Percentiles rank a stretch among this genome's conserved stretches.
Conservation (phyloP, 345 rosid species). For the Physaria fendleri region DNA sequence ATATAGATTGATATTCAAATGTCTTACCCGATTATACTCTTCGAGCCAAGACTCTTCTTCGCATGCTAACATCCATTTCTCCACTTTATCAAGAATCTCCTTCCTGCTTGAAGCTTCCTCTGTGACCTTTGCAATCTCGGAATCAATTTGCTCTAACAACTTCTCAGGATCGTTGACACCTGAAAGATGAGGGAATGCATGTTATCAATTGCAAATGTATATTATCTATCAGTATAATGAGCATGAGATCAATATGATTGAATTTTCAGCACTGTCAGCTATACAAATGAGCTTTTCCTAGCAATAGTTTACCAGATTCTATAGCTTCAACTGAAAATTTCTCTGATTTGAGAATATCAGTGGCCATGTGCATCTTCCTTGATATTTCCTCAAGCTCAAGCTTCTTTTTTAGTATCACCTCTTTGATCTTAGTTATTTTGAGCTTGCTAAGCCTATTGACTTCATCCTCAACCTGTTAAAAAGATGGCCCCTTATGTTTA, state of each 20-base stretch:
- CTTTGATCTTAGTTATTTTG: slow-evolving; percentile 59
- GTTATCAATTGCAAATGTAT: not conserved
- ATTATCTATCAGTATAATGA: not conserved
- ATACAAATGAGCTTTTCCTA: not conserved
- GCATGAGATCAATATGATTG: not conserved
- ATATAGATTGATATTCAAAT: not conserved
- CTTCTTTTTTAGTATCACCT: slow-evolving; percentile 58
- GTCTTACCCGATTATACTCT: slow-evolving; percentile 59
- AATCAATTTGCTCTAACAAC: slow-evolving; percentile 53
- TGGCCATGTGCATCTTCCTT: slow-evolving; percentile 54
- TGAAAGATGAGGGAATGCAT: slow-evolving; percentile 13
- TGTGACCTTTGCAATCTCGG: slow-evolving; percentile 53
- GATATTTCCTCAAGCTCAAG: slow-evolving; percentile 64
- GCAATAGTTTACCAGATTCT: slow-evolving; percentile 38
- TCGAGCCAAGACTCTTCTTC: slow-evolving; percentile 82
- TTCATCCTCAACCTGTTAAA: slow-evolving; percentile 59
- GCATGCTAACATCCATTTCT: slow-evolving; percentile 65
- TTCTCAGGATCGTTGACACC: slow-evolving; percentile 45
- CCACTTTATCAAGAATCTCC: slow-evolving; percentile 66
- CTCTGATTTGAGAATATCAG: slow-evolving; percentile 29
- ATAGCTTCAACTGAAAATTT: slow-evolving; percentile 45
- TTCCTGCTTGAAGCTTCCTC: slow-evolving; percentile 61
- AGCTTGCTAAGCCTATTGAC: slow-evolving; percentile 50
- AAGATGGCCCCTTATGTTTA: not conserved
- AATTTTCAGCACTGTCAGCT: not conserved